Percentiles rank a stretch among this genome's conserved stretches.
phyloP scores from a whole-genome alignment of 148 eudicot species.

The Spergularia marina region DNA sequence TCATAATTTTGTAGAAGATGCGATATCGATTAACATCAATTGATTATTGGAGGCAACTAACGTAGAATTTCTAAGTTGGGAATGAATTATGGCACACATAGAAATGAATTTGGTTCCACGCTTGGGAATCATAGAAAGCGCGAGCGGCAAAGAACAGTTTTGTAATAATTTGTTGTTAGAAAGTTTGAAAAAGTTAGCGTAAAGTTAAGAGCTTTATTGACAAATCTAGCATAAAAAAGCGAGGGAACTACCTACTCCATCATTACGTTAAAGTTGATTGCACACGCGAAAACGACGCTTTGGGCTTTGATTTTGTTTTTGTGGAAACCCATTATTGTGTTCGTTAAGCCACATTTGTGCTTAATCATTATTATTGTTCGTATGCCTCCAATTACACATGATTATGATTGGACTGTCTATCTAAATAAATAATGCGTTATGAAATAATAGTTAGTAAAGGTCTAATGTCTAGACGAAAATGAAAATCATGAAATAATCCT shows the following conservation, averaged over 20 bases:
- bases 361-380: conserved; percentile 1
- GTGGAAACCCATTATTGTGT: conserved; percentile 18
- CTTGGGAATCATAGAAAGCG: conserved; percentile 9
- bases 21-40: too few relatives aligned
- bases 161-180: too few relatives aligned
- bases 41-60: too few relatives aligned
- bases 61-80: too few relatives aligned
- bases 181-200: neutral
- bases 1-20: too few relatives aligned
- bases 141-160: neutral
- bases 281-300: conserved; percentile 27
- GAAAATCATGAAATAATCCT: too few relatives aligned
- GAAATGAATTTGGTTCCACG: neutral
- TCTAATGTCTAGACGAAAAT: too few relatives aligned
- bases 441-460: too few relatives aligned
- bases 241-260: conserved; percentile 21
- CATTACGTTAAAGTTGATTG: conserved; percentile 24
- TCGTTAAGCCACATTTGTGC: conserved; percentile 16
- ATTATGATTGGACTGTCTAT: too few relatives aligned
- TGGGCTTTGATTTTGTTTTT: neutral
- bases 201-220: conserved; percentile 20
- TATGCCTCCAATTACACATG: too few relatives aligned
- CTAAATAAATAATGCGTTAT: too few relatives aligned
- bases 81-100: too few relatives aligned
- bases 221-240: conserved; percentile 24